phyloP scores from a whole-genome alignment of 2,329 filamentous ascomycete genomes.

The Aspergillaceae sp. region DNA sequence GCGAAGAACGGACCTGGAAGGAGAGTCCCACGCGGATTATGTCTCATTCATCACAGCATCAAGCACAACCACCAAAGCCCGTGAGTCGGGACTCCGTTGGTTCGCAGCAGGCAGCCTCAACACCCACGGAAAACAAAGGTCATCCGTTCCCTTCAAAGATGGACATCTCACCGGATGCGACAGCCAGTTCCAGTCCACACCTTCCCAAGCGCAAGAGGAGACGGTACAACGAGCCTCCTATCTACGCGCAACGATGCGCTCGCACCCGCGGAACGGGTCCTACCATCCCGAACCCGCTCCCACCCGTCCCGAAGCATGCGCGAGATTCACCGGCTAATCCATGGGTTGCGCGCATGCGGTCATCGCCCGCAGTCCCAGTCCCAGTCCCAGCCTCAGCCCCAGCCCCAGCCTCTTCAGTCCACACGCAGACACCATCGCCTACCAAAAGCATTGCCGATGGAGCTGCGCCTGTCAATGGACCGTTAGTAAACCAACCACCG shows the following conservation, averaged over 20 bases:
- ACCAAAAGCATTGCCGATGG: conserved; percentile 15
- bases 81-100: not conserved
- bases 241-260: conserved; percentile 41
- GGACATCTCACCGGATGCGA: conserved; percentile 14
- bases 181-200: conserved; percentile 17
- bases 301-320: conserved; percentile 25
- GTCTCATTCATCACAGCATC: conserved; percentile 6
- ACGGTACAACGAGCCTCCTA: conserved; percentile 46
- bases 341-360: conserved; percentile 15
- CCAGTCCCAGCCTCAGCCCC: conserved; percentile 4
- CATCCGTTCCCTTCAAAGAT: conserved; percentile 15
- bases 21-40: conserved; percentile 17
- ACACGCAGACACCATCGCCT: conserved; percentile 9
- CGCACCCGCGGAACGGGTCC: conserved; percentile 35
- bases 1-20: conserved; percentile 20
- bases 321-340: conserved; percentile 16
- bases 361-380: conserved; percentile 3
- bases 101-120: not conserved
- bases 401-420: conserved; percentile 8
- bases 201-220: conserved; percentile 42
- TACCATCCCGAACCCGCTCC: conserved; percentile 29
- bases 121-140: conserved; percentile 5
- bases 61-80: conserved; percentile 2
- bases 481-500: conserved; percentile 7
- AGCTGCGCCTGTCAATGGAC: conserved; percentile 22